Evolutionary conservation across 1,284 basidiomycete species (phyloP), one percentile per base, ranked within the genome.

Genomic region (Apiotrichum veenhuisii): DNA sequence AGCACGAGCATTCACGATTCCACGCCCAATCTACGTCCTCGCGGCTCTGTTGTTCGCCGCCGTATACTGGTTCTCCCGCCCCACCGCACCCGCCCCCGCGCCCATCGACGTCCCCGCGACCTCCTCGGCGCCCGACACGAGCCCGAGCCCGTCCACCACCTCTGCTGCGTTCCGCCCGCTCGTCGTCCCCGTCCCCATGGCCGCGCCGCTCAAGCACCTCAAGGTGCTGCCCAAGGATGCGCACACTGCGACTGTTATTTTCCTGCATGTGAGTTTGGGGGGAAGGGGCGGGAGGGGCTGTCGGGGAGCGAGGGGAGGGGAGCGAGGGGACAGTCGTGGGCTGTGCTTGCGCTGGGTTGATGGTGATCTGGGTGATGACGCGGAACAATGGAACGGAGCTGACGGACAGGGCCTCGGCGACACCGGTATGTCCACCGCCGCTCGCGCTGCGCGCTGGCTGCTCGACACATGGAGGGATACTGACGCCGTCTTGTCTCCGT

Each of bases 181-280:
- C 10, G 42, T 44, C 42, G 25, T 36, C 14, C 33, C 20, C 36
- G 30, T 44, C 52, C 20, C 25, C 7, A 70, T 69, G 66, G 52
- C 67, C 17, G 26, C 37, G 20, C 49, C 63, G 14, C 62, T 75
- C 45, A 76, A 76, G 56, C 71, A 76, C 57, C 67, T 76, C 57
- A 73, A 73, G 50, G 58, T 76, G 43, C 57, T 66, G 34, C 70
- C 74, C 20, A 73, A 72, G 54, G 74, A 70, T 27, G 72, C 68
- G 62, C 91, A 94, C 74, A 87, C 88, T 2, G 89, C 90, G 5
- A 92, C 89, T 2, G 84, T 94, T 63, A 88, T 95, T 69, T 91
- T 94, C 73, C 78, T 90, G 37, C 92, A 95, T 81, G 88, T 91
- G 72, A 66, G 85, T 77, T 3, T 43, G 42, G 11, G 42, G 42